These are phyloP conservation scores for Malus hybrid DNA, from an alignment of 331 rosid species.

Conservation along the genomic window DNA sequence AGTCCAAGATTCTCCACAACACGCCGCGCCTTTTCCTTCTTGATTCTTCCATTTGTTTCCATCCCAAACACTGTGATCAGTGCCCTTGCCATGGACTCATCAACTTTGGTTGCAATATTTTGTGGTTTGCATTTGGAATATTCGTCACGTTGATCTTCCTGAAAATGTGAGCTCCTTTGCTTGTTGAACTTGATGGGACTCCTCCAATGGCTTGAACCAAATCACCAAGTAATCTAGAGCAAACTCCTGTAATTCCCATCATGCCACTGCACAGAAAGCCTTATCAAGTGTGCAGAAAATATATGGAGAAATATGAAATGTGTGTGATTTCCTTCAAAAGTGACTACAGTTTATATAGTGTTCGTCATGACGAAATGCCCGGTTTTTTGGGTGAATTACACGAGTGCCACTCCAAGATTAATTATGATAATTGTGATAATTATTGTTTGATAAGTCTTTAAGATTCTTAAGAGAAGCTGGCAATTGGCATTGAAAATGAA, in stretches of 20 bases:
- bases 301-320: not conserved
- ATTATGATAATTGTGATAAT: slow-evolving; percentile 13
- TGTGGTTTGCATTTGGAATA: slow-evolving; percentile 5
- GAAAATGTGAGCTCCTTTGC: slow-evolving; percentile 5
- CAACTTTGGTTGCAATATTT: slow-evolving; percentile 16
- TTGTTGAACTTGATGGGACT: slow-evolving; percentile 7
- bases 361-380: slow-evolving; percentile 14
- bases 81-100: slow-evolving; percentile 48
- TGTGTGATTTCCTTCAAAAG: not conserved
- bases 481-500: slow-evolving; percentile 17
- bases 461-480: slow-evolving; percentile 40
- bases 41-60: slow-evolving; percentile 71
- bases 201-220: slow-evolving; percentile 41
- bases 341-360: slow-evolving; percentile 28
- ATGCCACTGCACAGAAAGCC: not conserved
- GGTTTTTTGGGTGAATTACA: slow-evolving; percentile 8
- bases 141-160: not conserved
- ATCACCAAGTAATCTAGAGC: slow-evolving; percentile 53
- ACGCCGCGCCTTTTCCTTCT: slow-evolving; percentile 56
- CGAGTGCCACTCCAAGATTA: slow-evolving; percentile 22
- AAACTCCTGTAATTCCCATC: slow-evolving; percentile 59
- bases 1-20: slow-evolving; percentile 83
- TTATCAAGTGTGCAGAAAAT: not conserved
- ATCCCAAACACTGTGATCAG: slow-evolving; percentile 82
- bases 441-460: slow-evolving; percentile 23